Evolutionary conservation across 2,329 filamentous ascomycete species (phyloP).

Genomic region (Alternaria tenuissima): DNA sequence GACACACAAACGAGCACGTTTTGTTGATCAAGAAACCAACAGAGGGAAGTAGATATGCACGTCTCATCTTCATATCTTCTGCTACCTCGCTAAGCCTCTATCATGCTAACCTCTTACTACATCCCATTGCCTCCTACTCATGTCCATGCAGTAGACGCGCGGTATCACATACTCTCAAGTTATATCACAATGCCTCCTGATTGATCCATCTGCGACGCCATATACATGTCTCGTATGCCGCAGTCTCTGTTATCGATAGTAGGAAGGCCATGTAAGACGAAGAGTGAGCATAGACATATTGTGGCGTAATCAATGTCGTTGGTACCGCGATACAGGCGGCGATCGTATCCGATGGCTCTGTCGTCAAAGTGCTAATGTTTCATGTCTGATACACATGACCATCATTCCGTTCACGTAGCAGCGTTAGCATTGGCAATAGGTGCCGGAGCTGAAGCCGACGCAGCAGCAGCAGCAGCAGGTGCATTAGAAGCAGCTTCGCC

Average conservation of each 20-base stretch:
- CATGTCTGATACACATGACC: neutral
- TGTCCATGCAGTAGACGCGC: neutral
- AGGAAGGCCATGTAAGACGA: constrained; percentile 1
- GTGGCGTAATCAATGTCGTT: neutral
- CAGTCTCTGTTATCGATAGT: neutral
- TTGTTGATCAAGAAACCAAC: too few species aligned
- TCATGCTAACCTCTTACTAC: neutral
- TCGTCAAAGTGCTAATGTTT: neutral
- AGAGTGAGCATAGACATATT: neutral
- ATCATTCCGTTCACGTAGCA: constrained; percentile 6
- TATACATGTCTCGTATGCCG: neutral
- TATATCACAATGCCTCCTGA: neutral
- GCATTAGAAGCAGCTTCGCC: constrained; percentile 21
- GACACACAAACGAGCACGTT: too few species aligned
- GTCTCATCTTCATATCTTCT: neutral
- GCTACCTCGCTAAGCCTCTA: neutral
- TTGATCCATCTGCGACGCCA: too few species aligned
- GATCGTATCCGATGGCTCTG: neutral
- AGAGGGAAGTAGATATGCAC: neutral
- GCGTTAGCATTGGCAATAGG: constrained; percentile 18
- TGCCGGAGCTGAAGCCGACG: constrained; percentile 8
- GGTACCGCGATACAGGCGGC: neutral
- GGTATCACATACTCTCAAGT: neutral
- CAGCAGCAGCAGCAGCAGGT: neutral
- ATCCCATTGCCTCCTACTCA: neutral